Conservation (phyloP, 1,284 basidiomycete genomes). For the Heliocybe sulcata region DNA sequence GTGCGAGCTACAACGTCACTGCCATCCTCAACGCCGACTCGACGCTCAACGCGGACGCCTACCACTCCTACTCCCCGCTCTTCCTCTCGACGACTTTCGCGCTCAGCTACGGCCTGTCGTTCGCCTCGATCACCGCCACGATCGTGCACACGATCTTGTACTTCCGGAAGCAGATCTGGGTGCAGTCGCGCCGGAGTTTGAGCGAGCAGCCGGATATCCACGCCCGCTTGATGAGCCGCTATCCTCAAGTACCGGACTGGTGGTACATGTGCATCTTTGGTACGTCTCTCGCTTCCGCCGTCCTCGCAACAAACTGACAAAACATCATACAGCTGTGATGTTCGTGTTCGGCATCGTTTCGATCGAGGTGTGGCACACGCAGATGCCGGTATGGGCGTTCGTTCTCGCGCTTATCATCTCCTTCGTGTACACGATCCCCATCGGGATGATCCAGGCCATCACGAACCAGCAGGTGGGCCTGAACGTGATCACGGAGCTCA, state of each 20-base stretch:
- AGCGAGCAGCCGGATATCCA: conserved; percentile 82
- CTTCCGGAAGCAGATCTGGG: conserved; percentile 68
- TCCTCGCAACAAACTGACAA: neutral
- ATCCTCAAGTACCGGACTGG: conserved; percentile 45
- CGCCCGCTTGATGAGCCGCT: conserved; percentile 70
- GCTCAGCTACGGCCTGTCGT: conserved; percentile 41
- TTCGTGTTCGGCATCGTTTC: conserved; percentile 60
- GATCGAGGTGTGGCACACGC: conserved; percentile 63
- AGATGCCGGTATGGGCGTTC: conserved; percentile 59
- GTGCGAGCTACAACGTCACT: conserved; percentile 59
- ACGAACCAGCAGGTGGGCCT: conserved; percentile 33
- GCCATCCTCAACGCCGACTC: conserved; percentile 53
- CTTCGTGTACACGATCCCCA: conserved; percentile 44
- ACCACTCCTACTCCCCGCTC: conserved; percentile 76
- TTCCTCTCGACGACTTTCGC: conserved; percentile 67
- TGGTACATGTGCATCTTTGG: conserved; percentile 28
- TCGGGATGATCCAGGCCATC: conserved; percentile 46
- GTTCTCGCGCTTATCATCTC: conserved; percentile 33
- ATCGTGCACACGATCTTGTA: conserved; percentile 73
- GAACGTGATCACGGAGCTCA: conserved; percentile 42
- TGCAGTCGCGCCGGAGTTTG: conserved; percentile 48
- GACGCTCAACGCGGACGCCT: conserved; percentile 58
- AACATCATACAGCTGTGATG: conserved; percentile 27
- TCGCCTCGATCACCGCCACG: conserved; percentile 63
- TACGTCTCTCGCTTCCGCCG: conserved; percentile 9